Evolutionary conservation across 768 basidiomycete species (phyloP), one percentile per base, ranked within the genome.

Genomic region (Russula compacta): DNA sequence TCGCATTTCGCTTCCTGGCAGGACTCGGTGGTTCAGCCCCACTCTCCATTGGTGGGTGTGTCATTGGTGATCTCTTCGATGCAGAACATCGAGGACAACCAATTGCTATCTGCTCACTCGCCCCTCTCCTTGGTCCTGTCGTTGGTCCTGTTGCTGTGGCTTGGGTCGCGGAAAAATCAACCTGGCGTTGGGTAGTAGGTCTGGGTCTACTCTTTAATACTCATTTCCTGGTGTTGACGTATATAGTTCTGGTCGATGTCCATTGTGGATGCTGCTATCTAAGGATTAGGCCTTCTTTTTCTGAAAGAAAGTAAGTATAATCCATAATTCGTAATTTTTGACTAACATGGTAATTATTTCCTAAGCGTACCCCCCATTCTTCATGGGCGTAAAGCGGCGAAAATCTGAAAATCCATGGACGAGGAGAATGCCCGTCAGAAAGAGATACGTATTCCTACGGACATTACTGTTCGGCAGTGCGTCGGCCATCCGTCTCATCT

Each of bases 21-120:
- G 87, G 88, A 2, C 60, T 90, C 1, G 89, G 88, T 32, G 89
- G 87, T 0, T 84, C 85, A 56, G 87, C 87, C 0, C 85, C 87
- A 5, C 72, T 87, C 1, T 71, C 82, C 5, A 77, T 70, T 48
- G 89, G 87, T 39, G 89, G 86, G 21, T 89, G 84, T 29, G 46
- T 47, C 21, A 47, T 47, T 7, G 46, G 46, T n/a, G 87, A 89
- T 68, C 74, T 80, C 17, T 88, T 83, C 80, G 68, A 63, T 14
- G 62, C 82, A 0, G 84, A 87, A 67, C 78, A 89, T 62, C 79
- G 87, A 68, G 87, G 87, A 2, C 74, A 78, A 67, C 85, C 87
- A 0, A 77, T 85, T 33, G 79, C 85, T 0, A 73, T 87, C 0
- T 88, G 85, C 67, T 82, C 84, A 0, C 72, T 88, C 5, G 46